A percentile compares a stretch with the other conserved stretches of the same genome.
These are phyloP conservation scores for Phytophthora cajani DNA, from an alignment of 352 stramenopile species.

Conservation along the genomic window DNA sequence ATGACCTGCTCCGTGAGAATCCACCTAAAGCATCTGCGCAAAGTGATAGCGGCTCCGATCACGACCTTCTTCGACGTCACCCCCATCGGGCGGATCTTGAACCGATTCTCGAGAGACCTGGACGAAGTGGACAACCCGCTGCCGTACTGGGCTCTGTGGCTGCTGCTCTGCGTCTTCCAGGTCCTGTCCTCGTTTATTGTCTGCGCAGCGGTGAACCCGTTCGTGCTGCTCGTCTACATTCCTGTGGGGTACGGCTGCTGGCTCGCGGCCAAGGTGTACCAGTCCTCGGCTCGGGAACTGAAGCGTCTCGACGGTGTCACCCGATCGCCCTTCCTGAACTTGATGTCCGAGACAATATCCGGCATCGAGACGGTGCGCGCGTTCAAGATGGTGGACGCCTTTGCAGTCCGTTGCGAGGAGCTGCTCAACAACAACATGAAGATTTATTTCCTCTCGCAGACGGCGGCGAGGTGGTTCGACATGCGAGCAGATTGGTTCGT, in stretches of 20 bases:
- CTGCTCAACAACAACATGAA: conserved; percentile 45
- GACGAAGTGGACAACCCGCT: conserved; percentile 67
- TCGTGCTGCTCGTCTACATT: conserved; percentile 54
- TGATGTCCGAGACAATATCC: conserved; percentile 92
- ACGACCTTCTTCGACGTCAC: conserved; percentile 77
- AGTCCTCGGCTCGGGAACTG: conserved; percentile 83
- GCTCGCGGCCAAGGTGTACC: conserved; percentile 76
- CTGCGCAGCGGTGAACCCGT: conserved; percentile 48
- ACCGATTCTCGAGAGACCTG: conserved; percentile 69
- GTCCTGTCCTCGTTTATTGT: conserved; percentile 38
- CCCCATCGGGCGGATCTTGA: conserved; percentile 68
- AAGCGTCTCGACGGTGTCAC: conserved; percentile 94
- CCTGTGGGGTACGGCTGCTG: conserved; percentile 33
- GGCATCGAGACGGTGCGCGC: conserved; percentile 94
- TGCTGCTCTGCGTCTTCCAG: conserved; percentile 49
- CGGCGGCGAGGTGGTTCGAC: conserved; percentile 91
- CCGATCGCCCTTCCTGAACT: conserved; percentile 90
- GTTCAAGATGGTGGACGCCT: conserved; percentile 47
- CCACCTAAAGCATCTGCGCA: conserved; percentile 43
- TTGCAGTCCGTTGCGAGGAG: conserved; percentile 37
- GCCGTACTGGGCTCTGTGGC: conserved; percentile 50
- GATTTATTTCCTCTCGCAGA: conserved; percentile 46
- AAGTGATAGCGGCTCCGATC: conserved; percentile 55
- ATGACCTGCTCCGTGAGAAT: conserved; percentile 46
- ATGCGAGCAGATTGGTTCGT: conserved; percentile 86